Percentiles rank a stretch among this genome's conserved stretches.
Conservation (phyloP, 2,329 filamentous ascomycete genomes). For the Colletotrichum eleusines region DNA sequence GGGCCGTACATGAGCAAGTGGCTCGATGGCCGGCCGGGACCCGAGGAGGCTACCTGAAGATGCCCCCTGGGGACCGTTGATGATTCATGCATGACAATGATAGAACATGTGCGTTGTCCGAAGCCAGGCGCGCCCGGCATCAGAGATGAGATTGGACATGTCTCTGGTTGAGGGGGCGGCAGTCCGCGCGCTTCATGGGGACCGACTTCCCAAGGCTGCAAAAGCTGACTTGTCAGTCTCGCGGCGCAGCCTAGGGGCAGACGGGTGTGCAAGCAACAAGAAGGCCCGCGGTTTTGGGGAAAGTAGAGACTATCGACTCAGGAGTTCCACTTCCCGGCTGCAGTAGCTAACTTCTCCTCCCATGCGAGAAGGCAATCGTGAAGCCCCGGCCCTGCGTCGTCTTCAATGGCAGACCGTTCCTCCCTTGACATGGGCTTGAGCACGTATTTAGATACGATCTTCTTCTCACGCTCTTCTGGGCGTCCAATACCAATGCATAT, state of each 20-base stretch:
- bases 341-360: conserved; percentile 49
- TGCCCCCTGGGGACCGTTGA: background rate
- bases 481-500: conserved; percentile 91
- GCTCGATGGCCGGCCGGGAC: conserved; percentile 61
- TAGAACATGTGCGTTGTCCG: too few species aligned
- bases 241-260: background rate
- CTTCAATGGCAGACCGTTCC: conserved; percentile 65
- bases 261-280: background rate
- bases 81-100: background rate
- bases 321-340: background rate
- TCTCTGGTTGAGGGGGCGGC: background rate
- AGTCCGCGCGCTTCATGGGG: background rate
- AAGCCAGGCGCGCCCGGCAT: conserved; percentile 10
- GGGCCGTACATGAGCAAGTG: conserved; percentile 85
- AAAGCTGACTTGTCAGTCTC: too few species aligned
- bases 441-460: conserved; percentile 82
- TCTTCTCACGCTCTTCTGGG: conserved; percentile 74
- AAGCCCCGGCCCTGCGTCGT: conserved; percentile 64
- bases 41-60: conserved; percentile 40
- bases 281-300: background rate
- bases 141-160: background rate
- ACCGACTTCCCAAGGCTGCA: background rate
- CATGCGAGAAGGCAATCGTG: conserved; percentile 62
- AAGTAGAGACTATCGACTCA: background rate
- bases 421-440: conserved; percentile 72